Percentiles rank a stretch among this genome's conserved stretches.
These are phyloP conservation scores for Colletotrichum melonis DNA, from an alignment of 2,329 filamentous ascomycete species.

Conservation along the genomic window DNA sequence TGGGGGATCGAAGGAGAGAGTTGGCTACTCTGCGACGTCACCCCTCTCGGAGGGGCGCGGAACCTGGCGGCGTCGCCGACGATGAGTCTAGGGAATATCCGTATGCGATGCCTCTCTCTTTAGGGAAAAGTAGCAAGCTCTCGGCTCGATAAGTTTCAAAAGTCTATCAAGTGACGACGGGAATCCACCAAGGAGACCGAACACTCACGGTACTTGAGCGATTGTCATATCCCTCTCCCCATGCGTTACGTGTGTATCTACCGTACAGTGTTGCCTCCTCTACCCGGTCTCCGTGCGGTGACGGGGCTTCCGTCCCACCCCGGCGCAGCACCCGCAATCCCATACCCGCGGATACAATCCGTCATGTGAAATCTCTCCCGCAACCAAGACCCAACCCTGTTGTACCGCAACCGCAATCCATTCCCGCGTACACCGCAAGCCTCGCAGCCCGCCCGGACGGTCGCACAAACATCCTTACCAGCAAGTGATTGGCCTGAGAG, in stretches of 20 bases:
- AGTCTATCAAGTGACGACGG: neutral
- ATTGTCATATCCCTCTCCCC: neutral
- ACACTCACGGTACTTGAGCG: neutral
- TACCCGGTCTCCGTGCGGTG: neutral
- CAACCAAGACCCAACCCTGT: neutral
- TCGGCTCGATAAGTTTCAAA: neutral
- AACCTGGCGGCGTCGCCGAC: constrained; percentile 17
- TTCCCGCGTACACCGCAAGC: neutral
- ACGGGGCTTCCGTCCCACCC: constrained; percentile 9
- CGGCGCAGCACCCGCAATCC: constrained; percentile 1
- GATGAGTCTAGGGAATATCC: neutral
- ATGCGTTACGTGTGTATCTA: neutral
- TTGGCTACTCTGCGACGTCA: constrained; percentile 15
- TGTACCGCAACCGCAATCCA: neutral
- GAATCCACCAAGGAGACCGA: neutral
- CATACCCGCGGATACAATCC: neutral
- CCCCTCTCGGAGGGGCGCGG: constrained; percentile 1
- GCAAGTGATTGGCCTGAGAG: neutral
- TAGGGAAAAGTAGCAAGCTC: no score
- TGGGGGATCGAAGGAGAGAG: neutral
- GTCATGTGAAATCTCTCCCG: neutral
- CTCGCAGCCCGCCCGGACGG: neutral
- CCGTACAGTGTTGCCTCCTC: neutral
- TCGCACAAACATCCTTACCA: neutral
- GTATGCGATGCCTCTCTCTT: neutral